Base-by-base conservation (phyloP, 164 flowering plant species). In the Chimonanthus salicifolius region DNA sequence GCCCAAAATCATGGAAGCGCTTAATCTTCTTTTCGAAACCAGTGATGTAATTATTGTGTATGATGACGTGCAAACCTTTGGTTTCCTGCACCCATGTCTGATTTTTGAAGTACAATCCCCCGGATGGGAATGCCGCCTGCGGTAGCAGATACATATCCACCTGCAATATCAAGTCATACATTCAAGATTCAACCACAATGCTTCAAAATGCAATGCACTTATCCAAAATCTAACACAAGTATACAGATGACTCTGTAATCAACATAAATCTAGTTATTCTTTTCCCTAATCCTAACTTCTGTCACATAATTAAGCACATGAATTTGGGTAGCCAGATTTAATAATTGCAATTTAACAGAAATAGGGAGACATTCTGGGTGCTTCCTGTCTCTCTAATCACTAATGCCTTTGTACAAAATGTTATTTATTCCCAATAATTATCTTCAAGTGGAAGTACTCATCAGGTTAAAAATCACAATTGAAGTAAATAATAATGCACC, bases 91-190 rank as follows among this genome's bases (percentile, higher is more conserved):
- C 97, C 99, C 99, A 94, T 68, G 99, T 89, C 80, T 87, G 45
- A 82, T 96, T 96, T 87, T 88, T 94, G 88, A 96, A 96, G 82
- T 96, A 94, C 64, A 96, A 77, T 4, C 99, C 97, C 51, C 99
- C 99, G 0, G 94, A 89, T 72, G 97, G 98, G 75, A 94, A 96
- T 76, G 95, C 99, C 47, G 82, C 83, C 80, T 96, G 98, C 3
- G 95, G 94, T 6, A 94, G 87, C 81, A 95, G 81, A 80, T 90
- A 95, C 66, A 92, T 77, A 79, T 95, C 97, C 78, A 89, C 98
- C 98, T 93, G 92, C 74, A 65, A 43, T n/a, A 6, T 9, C 54
- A 49, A 4, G 18, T 66, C 69, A 66, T 66, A 51, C 15, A 51
- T 9, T 15, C 9, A 2, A 51, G 16, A 51, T 51, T 51, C 13